phyloP scores from a whole-genome alignment of 163 green algal species.

The Scenedesmus sp. region DNA sequence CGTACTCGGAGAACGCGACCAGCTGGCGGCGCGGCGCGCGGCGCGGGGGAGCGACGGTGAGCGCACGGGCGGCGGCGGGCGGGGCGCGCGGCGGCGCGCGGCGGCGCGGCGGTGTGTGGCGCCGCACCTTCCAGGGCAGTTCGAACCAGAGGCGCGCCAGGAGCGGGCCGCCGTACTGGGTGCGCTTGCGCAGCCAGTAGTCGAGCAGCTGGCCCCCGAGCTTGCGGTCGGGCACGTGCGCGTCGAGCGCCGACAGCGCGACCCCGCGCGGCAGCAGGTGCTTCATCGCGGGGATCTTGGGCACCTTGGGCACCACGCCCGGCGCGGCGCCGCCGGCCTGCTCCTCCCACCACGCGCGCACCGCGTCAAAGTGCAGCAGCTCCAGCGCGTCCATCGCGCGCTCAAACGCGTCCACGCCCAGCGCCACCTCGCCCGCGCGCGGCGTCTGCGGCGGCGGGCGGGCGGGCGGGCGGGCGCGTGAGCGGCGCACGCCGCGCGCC shows the following conservation, averaged over 20 bases:
- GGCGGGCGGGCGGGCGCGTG: no score
- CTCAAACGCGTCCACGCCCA: constrained; percentile 52
- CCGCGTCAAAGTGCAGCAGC: constrained; percentile 48
- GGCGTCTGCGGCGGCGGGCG: constrained; percentile 15
- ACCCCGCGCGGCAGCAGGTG: constrained; percentile 43
- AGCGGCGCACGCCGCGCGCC: no score
- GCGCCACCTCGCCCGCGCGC: neutral
- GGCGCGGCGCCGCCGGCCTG: constrained; percentile 50
- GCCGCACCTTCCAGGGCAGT: constrained; percentile 59
- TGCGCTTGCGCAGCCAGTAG: constrained; percentile 80
- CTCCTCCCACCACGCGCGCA: constrained; percentile 49
- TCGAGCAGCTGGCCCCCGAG: constrained; percentile 71
- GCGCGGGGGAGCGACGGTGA: no score
- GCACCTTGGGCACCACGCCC: constrained; percentile 30
- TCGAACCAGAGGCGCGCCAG: constrained; percentile 76
- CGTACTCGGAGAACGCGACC: constrained; percentile 32
- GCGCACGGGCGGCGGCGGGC: no score
- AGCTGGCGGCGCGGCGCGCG: constrained; percentile 11
- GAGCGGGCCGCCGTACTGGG: constrained; percentile 68
- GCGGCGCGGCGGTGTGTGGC: neutral
- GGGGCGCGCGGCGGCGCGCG: no score
- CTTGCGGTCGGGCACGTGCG: constrained; percentile 28
- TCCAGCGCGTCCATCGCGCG: constrained; percentile 54
- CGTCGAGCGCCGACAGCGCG: constrained; percentile 13
- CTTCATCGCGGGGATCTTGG: constrained; percentile 49